Evolutionary conservation across 805 yeast genomes (phyloP).

Genomic region (Diddensiella caesifluorescens): DNA sequence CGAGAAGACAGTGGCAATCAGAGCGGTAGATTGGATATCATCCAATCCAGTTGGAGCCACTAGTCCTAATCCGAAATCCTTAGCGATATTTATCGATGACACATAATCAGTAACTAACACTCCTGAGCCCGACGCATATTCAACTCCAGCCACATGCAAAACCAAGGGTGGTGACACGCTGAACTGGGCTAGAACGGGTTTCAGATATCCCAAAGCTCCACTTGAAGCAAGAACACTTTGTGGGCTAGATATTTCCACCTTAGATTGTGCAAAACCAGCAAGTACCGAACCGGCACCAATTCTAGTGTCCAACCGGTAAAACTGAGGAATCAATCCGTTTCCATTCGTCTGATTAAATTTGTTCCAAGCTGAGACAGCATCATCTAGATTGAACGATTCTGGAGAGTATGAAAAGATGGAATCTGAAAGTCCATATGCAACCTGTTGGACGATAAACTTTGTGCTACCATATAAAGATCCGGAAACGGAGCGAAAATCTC

Average conservation of each 20-base stretch:
- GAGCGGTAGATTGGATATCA: slow-evolving; percentile 64
- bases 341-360: slow-evolving; percentile 46
- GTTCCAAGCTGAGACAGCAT: slow-evolving; percentile 58
- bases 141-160: slow-evolving; percentile 72
- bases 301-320: slow-evolving; percentile 59
- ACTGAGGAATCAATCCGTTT: slow-evolving; percentile 52
- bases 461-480: slow-evolving; percentile 24
- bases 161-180: slow-evolving; percentile 44
- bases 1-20: slow-evolving; percentile 60
- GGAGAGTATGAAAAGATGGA: slow-evolving; percentile 56
- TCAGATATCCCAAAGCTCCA: slow-evolving; percentile 63
- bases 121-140: slow-evolving; percentile 45
- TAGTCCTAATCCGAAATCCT: slow-evolving; percentile 58
- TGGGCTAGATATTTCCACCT: slow-evolving; percentile 10
- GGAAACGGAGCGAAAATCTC: slow-evolving; percentile 18
- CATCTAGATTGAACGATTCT: slow-evolving; percentile 55
- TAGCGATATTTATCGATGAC: slow-evolving; percentile 56
- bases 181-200: slow-evolving; percentile 45
- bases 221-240: slow-evolving; percentile 54
- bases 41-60: slow-evolving; percentile 56
- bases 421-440: slow-evolving; percentile 31
- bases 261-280: slow-evolving; percentile 51
- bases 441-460: slow-evolving; percentile 30
- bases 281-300: slow-evolving; percentile 79
- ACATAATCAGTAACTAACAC: slow-evolving; percentile 60